phyloP scores from a whole-genome alignment of 1,139 yeast genomes.

The Cylindricascospora bacillispora region DNA sequence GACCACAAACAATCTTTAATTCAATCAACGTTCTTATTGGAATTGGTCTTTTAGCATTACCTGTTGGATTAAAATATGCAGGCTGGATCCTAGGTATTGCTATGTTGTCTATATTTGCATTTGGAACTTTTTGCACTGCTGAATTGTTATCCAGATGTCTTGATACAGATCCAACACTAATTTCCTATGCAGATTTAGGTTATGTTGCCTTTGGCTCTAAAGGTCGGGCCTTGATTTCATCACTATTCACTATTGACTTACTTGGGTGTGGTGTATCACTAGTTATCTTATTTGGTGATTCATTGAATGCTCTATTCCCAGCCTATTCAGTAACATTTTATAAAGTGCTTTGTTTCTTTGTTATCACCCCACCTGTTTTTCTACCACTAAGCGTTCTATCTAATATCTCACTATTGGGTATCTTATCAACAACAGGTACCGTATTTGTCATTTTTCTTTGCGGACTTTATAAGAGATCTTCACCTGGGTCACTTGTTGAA shows the following conservation, averaged over 20 bases:
- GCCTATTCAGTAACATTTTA: conserved; percentile 33
- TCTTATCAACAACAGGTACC: conserved; percentile 52
- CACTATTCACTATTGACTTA: conserved; percentile 63
- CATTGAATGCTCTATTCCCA: conserved; percentile 58
- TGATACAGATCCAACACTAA: conserved; percentile 63
- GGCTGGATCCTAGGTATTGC: conserved; percentile 68
- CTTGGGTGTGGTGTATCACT: conserved; percentile 69
- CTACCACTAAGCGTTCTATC: conserved; percentile 66
- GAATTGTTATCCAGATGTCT: conserved; percentile 45
- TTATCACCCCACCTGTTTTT: conserved; percentile 51
- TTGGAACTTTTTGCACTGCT: conserved; percentile 62
- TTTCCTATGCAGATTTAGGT: conserved; percentile 83
- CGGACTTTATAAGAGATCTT: conserved; percentile 41
- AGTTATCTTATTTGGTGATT: conserved; percentile 72
- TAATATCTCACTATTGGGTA: conserved; percentile 61
- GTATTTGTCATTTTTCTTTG: conserved; percentile 45
- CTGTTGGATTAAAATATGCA: conserved; percentile 63
- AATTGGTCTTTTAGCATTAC: conserved; percentile 72
- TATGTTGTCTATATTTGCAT: conserved; percentile 43
- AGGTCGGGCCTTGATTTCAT: conserved; percentile 53
- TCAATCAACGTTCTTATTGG: conserved; percentile 80
- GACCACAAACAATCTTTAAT: conserved; percentile 79
- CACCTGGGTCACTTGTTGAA: conserved; percentile 56
- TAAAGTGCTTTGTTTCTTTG: conserved; percentile 46
- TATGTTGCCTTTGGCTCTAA: conserved; percentile 57